These are phyloP conservation scores for Podila minutissima DNA, from an alignment of 192 early-diverging fungal genomes.

Conservation along the genomic window DNA sequence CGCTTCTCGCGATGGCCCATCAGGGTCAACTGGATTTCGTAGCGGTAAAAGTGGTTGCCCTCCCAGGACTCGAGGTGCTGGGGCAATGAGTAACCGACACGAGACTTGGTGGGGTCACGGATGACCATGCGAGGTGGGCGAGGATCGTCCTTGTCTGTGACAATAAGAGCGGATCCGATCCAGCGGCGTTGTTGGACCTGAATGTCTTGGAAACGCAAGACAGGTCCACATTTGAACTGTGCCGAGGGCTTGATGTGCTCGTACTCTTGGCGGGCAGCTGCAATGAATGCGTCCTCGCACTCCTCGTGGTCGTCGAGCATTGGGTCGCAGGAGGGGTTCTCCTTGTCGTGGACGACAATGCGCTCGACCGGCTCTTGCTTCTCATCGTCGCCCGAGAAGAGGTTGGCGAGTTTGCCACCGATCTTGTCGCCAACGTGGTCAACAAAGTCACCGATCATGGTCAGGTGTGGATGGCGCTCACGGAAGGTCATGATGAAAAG, in stretches of 20 bases:
- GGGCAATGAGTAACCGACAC: conserved; percentile 22
- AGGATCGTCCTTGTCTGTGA: conserved; percentile 41
- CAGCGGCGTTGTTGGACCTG: conserved; percentile 59
- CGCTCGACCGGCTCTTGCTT: conserved; percentile 3
- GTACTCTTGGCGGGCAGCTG: conserved; percentile 31
- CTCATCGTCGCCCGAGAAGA: conserved; percentile 6
- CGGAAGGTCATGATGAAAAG: conserved; percentile 20
- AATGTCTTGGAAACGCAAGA: conserved; percentile 64
- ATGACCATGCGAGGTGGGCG: conserved; percentile 30
- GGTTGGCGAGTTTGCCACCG: conserved; percentile 14
- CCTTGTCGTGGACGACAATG: conserved; percentile 7
- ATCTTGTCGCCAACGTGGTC: conserved; percentile 19
- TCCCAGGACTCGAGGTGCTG: conserved; percentile 34
- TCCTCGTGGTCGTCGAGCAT: conserved; percentile 33
- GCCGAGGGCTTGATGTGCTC: conserved; percentile 17
- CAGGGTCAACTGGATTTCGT: conserved; percentile 32
- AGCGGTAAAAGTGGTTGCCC: conserved; percentile 42
- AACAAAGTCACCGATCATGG: conserved; percentile 35
- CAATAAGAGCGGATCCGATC: conserved; percentile 64
- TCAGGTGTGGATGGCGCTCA: conserved; percentile 20
- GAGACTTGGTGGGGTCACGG: conserved; percentile 32
- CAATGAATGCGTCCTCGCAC: conserved; percentile 19
- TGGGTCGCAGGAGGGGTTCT: conserved; percentile 9
- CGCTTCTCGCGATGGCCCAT: conserved; percentile 37
- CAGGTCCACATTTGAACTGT: conserved; percentile 58